phyloP scores from a whole-genome alignment of 1,284 basidiomycete genomes.

The Abortiporus biennis region DNA sequence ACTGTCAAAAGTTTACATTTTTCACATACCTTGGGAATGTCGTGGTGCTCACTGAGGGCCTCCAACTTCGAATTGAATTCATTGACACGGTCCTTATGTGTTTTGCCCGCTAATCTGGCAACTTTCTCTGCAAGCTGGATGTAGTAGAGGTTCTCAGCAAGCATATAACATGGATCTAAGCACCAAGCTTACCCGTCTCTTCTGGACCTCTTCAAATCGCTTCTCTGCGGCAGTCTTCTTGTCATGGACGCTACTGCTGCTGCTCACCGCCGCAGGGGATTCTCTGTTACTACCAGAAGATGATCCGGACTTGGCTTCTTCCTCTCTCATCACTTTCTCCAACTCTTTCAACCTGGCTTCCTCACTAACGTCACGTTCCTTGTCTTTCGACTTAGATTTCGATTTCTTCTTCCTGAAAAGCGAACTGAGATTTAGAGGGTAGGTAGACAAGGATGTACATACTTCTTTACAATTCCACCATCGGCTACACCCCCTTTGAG shows the following conservation, averaged over 20 bases:
- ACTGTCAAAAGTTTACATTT: not conserved
- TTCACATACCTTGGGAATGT: slow-evolving; percentile 81
- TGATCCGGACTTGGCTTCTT: slow-evolving; percentile 33
- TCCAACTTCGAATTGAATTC: slow-evolving; percentile 91
- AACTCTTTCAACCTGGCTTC: slow-evolving; percentile 44
- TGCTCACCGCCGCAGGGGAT: slow-evolving; percentile 45
- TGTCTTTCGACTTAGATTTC: slow-evolving; percentile 58
- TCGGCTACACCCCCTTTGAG: slow-evolving; percentile 79
- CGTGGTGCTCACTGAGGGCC: slow-evolving; percentile 86
- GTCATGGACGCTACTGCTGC: slow-evolving; percentile 31
- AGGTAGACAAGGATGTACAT: slow-evolving; percentile 23
- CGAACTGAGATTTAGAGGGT: slow-evolving; percentile 13
- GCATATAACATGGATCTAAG: not conserved
- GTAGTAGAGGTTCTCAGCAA: too few species aligned
- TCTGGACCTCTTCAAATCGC: slow-evolving; percentile 83
- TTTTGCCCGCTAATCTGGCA: slow-evolving; percentile 75
- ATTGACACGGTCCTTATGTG: slow-evolving; percentile 93
- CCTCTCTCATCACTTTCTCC: slow-evolving; percentile 38
- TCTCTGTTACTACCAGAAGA: slow-evolving; percentile 51
- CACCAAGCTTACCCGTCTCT: slow-evolving; percentile 53
- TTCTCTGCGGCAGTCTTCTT: slow-evolving; percentile 87
- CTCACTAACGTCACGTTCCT: slow-evolving; percentile 31
- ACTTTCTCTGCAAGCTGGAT: slow-evolving; percentile 75
- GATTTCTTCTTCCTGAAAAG: slow-evolving; percentile 77
- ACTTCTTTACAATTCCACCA: slow-evolving; percentile 81